Evolutionary conservation across 1,139 yeast species (phyloP), one percentile per base, ranked within the genome.

Genomic region (Kodamaea arcana): DNA sequence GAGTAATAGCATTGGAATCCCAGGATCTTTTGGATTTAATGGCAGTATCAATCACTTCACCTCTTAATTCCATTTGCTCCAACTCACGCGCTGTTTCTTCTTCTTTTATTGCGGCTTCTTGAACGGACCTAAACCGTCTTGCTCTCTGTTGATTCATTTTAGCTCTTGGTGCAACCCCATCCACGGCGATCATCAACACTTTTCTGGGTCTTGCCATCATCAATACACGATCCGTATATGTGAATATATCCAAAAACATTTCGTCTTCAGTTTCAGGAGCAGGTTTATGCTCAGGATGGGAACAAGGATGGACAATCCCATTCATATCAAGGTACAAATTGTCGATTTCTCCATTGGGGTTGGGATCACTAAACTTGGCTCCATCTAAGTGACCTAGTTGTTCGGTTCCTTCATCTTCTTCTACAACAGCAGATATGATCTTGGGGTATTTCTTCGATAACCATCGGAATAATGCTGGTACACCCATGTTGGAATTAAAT

Each of bases 151-250:
- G 98, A 60, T 94, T 94, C 97, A 94, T 90, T 60, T 92, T 92
- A 29, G 98, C 98, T 52, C 98, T 71, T 15, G 99, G 99, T 1
- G 98, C 98, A 32, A 94, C 98, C 42, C 98, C 99, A 66, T 94
- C 99, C 34, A 94, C 94, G 1, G 98, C 97, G 60, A 94, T 90
- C 77, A 82, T 80, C 40, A 94, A 70, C 27, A 94, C 80, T 55
- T 90, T 88, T 38, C 98, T 69, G 0, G 99, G 99, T 50, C 97
- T 72, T 0, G 96, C 96, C 94, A 90, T 86, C 66, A 80, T 79
- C 37, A 90, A 64, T 8, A 90, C 95, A 35, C 95, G 70, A 48
- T 90, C 94, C 0, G 97, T 90, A 53, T 90, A 90, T 45, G 78
- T 81, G 62, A 90, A 90, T 24, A 90, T 80, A 35, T 88, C 97